Conservation (phyloP, 148 eudicot species). For the Bassia scoparia region DNA sequence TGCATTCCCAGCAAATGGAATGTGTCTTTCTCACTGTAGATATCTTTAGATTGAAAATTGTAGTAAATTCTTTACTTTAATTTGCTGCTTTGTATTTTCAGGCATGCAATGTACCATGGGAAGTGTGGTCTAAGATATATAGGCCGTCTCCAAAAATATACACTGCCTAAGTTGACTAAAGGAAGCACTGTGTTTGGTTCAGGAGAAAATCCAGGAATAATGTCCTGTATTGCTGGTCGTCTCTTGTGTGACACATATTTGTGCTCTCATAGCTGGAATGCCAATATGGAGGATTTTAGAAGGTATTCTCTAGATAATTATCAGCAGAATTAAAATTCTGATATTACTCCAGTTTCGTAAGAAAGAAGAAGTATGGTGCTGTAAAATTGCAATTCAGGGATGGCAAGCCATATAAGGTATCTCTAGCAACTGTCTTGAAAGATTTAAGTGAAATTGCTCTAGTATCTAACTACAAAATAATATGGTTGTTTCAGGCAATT, state of each 20-base stretch:
- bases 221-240: conserved; percentile 95
- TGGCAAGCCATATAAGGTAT: neutral
- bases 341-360: no score
- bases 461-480: neutral
- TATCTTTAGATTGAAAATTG: no score
- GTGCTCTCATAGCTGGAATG: no score
- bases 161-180: conserved; percentile 77
- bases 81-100: no score
- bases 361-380: neutral
- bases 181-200: conserved; percentile 73
- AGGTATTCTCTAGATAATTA: no score
- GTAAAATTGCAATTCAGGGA: neutral
- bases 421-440: neutral
- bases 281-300: no score
- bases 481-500: neutral
- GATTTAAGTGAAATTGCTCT: neutral
- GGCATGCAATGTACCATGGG: no score
- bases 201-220: conserved; percentile 88
- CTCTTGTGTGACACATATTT: conserved; percentile 88
- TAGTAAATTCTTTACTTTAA: no score
- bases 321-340: no score
- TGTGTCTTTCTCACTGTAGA: no score
- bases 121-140: no score
- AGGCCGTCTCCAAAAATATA: conserved; percentile 84
- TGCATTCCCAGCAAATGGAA: no score